Conservation (phyloP, 1,284 basidiomycete genomes). For the Puccinia sorghi region DNA sequence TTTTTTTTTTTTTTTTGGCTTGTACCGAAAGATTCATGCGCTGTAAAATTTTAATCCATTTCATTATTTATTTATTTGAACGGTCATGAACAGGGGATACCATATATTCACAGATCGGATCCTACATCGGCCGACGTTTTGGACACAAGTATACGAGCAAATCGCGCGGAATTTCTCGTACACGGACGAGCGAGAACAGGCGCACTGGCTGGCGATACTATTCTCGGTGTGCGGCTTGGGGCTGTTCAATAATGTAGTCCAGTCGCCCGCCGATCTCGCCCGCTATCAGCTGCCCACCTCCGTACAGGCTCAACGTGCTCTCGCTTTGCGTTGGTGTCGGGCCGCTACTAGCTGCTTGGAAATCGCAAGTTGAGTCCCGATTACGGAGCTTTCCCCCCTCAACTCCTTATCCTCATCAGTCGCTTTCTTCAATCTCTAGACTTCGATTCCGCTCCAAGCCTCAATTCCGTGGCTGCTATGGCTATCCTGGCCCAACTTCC, state of each 20-base stretch:
- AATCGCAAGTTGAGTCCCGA: conserved; percentile 15
- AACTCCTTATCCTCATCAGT: background rate
- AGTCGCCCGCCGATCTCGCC: background rate
- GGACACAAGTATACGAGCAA: conserved; percentile 27
- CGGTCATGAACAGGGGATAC: too few relatives aligned
- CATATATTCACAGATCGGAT: conserved; percentile 9
- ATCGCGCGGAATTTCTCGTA: conserved; percentile 20
- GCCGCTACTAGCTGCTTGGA: conserved; percentile 35
- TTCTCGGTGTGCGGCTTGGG: conserved; percentile 46
- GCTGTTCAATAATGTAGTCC: conserved; percentile 26
- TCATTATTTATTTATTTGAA: too few relatives aligned
- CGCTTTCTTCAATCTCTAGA: background rate
- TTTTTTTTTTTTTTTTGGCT: background rate
- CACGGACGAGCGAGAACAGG: conserved; percentile 8
- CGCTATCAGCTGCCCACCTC: conserved; percentile 4
- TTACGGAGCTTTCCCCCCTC: too few relatives aligned
- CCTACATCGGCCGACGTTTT: conserved; percentile 18
- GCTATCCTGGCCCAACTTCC: conserved; percentile 42
- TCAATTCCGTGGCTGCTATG: conserved; percentile 34
- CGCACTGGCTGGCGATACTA: conserved; percentile 44
- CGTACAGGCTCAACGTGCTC: conserved; percentile 13
- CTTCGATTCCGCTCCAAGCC: conserved; percentile 3
- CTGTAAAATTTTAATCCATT: too few relatives aligned
- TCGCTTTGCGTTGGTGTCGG: conserved; percentile 35
- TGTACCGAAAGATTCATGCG: too few relatives aligned